Evolutionary conservation across 768 basidiomycete genomes (phyloP).

Genomic region (Serendipita sp.): DNA sequence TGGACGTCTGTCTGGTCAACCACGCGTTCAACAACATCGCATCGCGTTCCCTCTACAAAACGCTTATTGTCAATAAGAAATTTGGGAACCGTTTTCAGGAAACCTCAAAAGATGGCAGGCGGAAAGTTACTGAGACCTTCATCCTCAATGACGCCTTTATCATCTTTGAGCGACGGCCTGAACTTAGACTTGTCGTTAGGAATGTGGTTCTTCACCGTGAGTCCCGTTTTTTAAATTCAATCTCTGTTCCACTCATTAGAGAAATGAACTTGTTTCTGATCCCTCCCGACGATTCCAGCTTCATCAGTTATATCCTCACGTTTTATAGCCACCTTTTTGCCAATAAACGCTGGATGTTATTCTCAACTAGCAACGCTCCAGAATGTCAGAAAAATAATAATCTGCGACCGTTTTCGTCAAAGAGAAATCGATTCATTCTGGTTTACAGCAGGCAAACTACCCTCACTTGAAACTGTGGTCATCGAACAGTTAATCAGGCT

Average conservation of each 20-base stretch:
- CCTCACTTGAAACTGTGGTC: no score
- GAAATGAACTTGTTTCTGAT: neutral
- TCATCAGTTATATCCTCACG: neutral
- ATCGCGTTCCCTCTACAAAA: neutral
- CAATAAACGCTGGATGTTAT: neutral
- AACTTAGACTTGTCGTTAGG: neutral
- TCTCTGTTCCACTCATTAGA: neutral
- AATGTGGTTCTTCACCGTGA: neutral
- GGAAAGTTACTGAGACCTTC: no score
- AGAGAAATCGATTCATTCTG: no score
- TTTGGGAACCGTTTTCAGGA: neutral
- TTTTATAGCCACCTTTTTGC: neutral
- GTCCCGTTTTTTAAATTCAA: neutral
- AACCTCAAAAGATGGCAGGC: no score
- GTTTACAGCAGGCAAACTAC: no score
- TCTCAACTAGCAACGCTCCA: no score
- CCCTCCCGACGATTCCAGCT: neutral
- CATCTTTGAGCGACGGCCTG: neutral
- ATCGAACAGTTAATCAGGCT: no score
- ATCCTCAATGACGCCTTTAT: neutral
- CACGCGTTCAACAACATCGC: neutral
- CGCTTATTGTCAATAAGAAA: neutral
- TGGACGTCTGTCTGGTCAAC: neutral
- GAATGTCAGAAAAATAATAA: no score
- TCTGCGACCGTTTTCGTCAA: no score